Conservation (phyloP, 2,329 filamentous ascomycete species). For the Phialemonium atrogriseum region DNA sequence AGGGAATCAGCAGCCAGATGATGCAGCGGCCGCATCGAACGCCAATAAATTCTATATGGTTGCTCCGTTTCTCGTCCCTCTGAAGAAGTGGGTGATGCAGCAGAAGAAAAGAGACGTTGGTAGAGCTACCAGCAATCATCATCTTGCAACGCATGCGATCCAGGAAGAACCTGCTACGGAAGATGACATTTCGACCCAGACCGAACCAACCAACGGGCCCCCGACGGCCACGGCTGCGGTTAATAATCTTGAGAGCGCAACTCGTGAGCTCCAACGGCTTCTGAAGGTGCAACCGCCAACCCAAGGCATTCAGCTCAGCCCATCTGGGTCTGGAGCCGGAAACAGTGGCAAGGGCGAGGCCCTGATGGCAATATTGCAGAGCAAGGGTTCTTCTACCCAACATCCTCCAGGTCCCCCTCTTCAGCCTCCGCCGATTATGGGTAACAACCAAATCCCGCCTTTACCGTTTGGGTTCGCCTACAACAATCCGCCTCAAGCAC, state of each 20-base stretch:
- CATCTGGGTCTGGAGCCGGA: slow-evolving; percentile 8
- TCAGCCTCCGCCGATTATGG: no score
- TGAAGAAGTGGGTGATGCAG: slow-evolving; percentile 86
- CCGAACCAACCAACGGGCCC: slow-evolving; percentile 21
- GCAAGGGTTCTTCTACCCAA: slow-evolving; percentile 17
- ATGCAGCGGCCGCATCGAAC: slow-evolving; percentile 47
- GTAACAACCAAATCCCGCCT: slow-evolving; percentile 26
- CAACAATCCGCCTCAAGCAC: slow-evolving; percentile 41
- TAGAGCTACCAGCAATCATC: slow-evolving; percentile 29
- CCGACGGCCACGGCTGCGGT: slow-evolving; percentile 27
- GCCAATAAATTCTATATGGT: slow-evolving; percentile 98
- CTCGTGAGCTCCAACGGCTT: slow-evolving; percentile 43
- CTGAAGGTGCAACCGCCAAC: slow-evolving; percentile 47
- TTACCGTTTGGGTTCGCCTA: slow-evolving; percentile 48
- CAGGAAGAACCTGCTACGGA: slow-evolving; percentile 52
- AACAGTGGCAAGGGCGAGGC: slow-evolving; percentile 38
- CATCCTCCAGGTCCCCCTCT: slow-evolving; percentile 10
- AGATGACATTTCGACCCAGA: slow-evolving; percentile 46
- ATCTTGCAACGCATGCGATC: slow-evolving; percentile 33
- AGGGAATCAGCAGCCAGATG: slow-evolving; percentile 45
- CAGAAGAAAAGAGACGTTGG: slow-evolving; percentile 66
- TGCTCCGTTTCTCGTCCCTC: slow-evolving; percentile 74
- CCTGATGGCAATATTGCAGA: slow-evolving; percentile 45
- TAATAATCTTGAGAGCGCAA: slow-evolving; percentile 42
- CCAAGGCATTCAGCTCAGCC: slow-evolving; percentile 33